Percentiles rank a stretch among this genome's conserved stretches.
phyloP scores from a whole-genome alignment of 192 early-diverging fungal species.

The Lunasporangiospora selenospora region DNA sequence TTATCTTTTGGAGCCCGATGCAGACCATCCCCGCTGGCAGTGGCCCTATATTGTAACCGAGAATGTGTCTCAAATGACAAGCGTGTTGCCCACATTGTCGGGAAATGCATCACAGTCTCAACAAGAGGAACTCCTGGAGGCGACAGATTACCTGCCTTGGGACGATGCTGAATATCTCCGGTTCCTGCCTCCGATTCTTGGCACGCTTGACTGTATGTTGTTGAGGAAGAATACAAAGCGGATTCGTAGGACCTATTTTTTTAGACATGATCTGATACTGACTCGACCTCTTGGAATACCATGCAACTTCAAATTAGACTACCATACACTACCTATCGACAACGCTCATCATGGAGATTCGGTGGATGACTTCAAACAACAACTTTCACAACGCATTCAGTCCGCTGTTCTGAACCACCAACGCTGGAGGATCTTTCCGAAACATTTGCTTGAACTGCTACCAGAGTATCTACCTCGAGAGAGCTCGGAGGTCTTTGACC shows the following conservation, averaged over 20 bases:
- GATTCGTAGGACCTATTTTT: too few species aligned
- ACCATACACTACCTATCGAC: too few species aligned
- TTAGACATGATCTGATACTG: too few species aligned
- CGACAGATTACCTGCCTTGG: constrained; percentile 17
- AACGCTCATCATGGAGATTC: too few species aligned
- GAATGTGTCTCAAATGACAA: too few species aligned
- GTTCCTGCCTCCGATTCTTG: constrained; percentile 7
- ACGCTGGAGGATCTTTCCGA: constrained; percentile 41
- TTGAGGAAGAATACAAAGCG: too few species aligned
- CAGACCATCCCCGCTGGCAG: constrained; percentile 13
- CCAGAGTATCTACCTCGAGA: constrained; percentile 31
- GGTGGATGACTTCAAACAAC: too few species aligned
- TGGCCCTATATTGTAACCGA: constrained; percentile 46
- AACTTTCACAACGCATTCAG: not conserved
- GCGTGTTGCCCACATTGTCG: too few species aligned
- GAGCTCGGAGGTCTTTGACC: constrained; percentile 19
- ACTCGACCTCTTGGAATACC: too few species aligned
- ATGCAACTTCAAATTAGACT: too few species aligned
- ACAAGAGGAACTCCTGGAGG: not conserved
- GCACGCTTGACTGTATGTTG: constrained; percentile 13
- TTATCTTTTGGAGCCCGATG: constrained; percentile 8
- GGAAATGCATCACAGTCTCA: too few species aligned
- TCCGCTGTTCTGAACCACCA: constrained; percentile 18
- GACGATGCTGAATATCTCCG: constrained; percentile 2
- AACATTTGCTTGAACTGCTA: constrained; percentile 33